These are phyloP conservation scores for Epichloe gansuensis DNA, from an alignment of 2,329 filamentous ascomycete species.

Conservation along the genomic window DNA sequence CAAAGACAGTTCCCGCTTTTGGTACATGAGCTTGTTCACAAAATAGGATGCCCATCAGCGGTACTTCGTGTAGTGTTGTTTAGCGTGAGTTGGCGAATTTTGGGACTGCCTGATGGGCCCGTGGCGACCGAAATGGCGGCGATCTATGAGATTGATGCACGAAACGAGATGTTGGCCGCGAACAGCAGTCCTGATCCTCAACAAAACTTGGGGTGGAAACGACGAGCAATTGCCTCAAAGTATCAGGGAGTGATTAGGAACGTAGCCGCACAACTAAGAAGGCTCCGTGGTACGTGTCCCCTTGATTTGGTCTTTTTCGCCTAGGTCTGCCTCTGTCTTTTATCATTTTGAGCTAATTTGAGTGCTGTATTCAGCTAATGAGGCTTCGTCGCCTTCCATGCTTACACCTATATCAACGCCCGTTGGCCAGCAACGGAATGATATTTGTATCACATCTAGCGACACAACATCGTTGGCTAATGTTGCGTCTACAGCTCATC, in stretches of 20 bases:
- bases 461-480: not conserved
- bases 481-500: not conserved
- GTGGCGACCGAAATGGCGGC: not conserved
- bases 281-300: not conserved
- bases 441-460: not conserved
- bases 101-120: slow-evolving; percentile 7
- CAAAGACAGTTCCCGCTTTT: slow-evolving; percentile 17
- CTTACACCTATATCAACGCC: not conserved
- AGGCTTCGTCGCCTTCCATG: not conserved
- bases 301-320: not conserved
- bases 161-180: not conserved
- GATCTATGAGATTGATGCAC: not conserved
- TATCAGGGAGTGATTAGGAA: not conserved
- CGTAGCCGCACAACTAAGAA: not conserved
- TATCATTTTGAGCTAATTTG: not conserved
- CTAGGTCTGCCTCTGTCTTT: not conserved
- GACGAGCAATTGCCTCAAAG: not conserved
- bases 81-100: slow-evolving; percentile 15
- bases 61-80: slow-evolving; percentile 17
- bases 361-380: not conserved
- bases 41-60: slow-evolving; percentile 16
- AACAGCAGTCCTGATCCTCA: not conserved
- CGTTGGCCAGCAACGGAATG: not conserved
- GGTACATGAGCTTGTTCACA: slow-evolving; percentile 12
- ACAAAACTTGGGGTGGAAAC: not conserved